These are phyloP conservation scores for Litchi chinensis DNA, from an alignment of 345 rosid genomes.

Conservation along the genomic window DNA sequence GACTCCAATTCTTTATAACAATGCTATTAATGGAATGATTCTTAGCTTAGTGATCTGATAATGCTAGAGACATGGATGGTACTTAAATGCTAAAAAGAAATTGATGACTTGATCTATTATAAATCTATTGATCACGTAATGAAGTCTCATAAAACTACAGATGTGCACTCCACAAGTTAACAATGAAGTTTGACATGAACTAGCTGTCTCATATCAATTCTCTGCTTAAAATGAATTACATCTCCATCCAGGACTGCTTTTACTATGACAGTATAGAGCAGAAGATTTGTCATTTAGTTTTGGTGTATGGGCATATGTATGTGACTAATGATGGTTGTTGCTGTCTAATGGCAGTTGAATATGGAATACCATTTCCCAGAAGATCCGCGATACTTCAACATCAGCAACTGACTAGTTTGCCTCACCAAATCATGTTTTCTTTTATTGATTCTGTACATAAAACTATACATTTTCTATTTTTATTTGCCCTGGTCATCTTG, in stretches of 20 bases:
- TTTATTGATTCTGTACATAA: slow-evolving; percentile 33
- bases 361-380: slow-evolving; percentile 90
- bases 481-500: slow-evolving; percentile 5
- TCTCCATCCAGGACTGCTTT: no score
- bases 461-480: neutral
- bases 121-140: neutral
- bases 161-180: no score
- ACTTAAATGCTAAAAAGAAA: no score
- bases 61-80: no score
- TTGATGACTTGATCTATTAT: neutral
- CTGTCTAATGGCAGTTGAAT: slow-evolving; percentile 57
- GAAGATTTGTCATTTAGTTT: neutral
- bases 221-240: no score
- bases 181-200: no score
- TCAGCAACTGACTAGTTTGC: slow-evolving; percentile 45
- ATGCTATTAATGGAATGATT: no score
- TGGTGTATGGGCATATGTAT: neutral
- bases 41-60: no score
- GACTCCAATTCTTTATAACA: neutral
- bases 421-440: slow-evolving; percentile 7
- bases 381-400: slow-evolving; percentile 80
- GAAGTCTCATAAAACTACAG: neutral
- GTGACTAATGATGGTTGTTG: slow-evolving; percentile 16
- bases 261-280: neutral
- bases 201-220: no score